Base-by-base conservation (phyloP, 176 grass and related monocot genomes). In the Oryza meridionalis region DNA sequence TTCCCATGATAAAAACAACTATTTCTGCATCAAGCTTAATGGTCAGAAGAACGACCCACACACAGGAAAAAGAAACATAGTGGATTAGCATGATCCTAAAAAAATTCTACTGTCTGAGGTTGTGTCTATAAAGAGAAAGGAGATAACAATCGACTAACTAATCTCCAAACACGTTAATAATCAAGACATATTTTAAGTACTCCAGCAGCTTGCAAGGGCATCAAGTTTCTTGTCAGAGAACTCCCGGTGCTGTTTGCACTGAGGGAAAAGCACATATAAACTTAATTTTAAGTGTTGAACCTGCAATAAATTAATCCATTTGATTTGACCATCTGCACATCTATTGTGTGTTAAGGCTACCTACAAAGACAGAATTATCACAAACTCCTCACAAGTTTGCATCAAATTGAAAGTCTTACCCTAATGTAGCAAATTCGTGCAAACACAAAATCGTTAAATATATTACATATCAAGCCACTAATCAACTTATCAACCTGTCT, bases 381-480 rank as follows among this genome's bases (percentile, higher is more conserved):
- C 68, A 72, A 13, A 14, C 38, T 71, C 69, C 21, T 45, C 37
- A 24, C 11, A 46, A 27, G 12, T 72, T 46, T 22, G 44, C 42
- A 72, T 72, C 70, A 72, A 46, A 72, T 26, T 72, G 44, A 47
- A 46, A 46, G 42, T 47, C 5, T 2, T 22, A 19, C 44, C 42
- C 14, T 50, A 73, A 65, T 47, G 11, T 72, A 79, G 21, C 47
- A 12, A 33, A 37, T 19, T 74, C 19, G n/a, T 83, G n/a, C 10
- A 73, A 71, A 58, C 68, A 26, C 25, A 47, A 44, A 45, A 46
- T 78, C 50, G 11, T 78, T 51, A 19, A 65, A 85, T 31, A 50
- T 19, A 63, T 78, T 19, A 85, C 26, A 50, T 26, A 64, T 72
- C 5, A 35, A 25, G 46, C 26, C 31, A 77, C 8, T 26, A 25